Evolutionary conservation across 208 protist genomes (phyloP).

Genomic region (Kentomonas sorsogonicus): DNA sequence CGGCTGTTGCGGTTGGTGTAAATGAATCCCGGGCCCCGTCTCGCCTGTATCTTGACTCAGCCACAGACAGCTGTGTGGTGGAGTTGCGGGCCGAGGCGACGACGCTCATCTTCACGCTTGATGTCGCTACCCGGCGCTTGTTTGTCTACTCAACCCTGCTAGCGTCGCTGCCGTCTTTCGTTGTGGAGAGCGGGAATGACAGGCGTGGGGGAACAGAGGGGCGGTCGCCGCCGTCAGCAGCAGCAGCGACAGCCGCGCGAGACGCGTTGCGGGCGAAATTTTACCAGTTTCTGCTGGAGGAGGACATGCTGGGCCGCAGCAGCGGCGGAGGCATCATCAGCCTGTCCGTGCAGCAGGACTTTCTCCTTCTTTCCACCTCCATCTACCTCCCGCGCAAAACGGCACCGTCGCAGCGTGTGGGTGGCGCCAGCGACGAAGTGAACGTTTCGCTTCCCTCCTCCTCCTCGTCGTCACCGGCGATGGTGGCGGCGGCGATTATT

Average conservation of each 20-base stretch:
- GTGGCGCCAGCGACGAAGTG: too few relatives aligned
- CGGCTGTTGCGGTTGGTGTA: too few relatives aligned
- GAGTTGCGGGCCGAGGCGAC: too few relatives aligned
- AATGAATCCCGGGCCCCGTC: too few relatives aligned
- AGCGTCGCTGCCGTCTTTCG: conserved; percentile 26
- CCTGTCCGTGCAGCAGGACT: conserved; percentile 59
- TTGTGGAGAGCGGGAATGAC: conserved; percentile 7
- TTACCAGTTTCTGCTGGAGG: conserved; percentile 73
- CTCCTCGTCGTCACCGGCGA: too few relatives aligned
- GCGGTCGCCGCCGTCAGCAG: not conserved
- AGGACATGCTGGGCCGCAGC: conserved; percentile 54
- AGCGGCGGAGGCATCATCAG: conserved; percentile 69
- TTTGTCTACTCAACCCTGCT: conserved; percentile 72
- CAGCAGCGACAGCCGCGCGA: not conserved
- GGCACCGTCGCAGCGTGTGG: too few relatives aligned
- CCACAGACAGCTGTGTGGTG: too few relatives aligned
- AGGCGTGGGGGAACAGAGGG: too few relatives aligned
- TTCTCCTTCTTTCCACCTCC: conserved; percentile 62
- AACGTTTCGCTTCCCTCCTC: too few relatives aligned
- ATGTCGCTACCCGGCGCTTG: conserved; percentile 60
- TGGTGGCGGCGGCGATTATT: too few relatives aligned
- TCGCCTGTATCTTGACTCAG: too few relatives aligned
- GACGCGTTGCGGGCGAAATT: conserved; percentile 32
- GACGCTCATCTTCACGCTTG: conserved; percentile 66
- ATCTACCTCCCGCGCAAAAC: conserved; percentile 65